These are phyloP conservation scores for Xylariaceae sp. DNA, from an alignment of 2,329 filamentous ascomycete genomes.

Conservation along the genomic window DNA sequence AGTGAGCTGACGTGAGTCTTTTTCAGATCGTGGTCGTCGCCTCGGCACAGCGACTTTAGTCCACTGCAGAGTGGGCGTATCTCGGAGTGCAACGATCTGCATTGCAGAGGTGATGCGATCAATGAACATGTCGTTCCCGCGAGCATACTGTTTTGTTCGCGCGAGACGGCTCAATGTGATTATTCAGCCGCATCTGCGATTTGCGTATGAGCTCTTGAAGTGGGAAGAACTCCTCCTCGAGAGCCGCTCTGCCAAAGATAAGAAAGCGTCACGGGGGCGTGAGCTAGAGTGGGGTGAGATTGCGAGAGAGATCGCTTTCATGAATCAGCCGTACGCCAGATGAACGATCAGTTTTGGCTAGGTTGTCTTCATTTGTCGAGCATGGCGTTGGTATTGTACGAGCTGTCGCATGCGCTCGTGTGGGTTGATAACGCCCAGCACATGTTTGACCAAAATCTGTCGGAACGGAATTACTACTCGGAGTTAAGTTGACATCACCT, in stretches of 20 bases:
- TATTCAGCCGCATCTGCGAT: conserved; percentile 92
- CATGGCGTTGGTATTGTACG: background rate
- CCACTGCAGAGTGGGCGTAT: conserved; percentile 94
- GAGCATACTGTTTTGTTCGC: conserved; percentile 94
- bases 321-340: conserved; percentile 91
- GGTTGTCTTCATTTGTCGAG: background rate
- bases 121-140: conserved; percentile 76
- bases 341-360: conserved; percentile 33
- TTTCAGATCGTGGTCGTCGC: conserved; percentile 69
- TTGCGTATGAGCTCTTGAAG: conserved; percentile 91
- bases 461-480: no score
- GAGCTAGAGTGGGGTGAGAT: conserved; percentile 92
- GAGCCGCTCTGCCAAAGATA: conserved; percentile 46
- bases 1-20: conserved; percentile 9
- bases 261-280: conserved; percentile 51
- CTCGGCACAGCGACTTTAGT: conserved; percentile 85
- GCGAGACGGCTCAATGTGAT: conserved; percentile 94
- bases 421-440: background rate
- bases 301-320: conserved; percentile 83
- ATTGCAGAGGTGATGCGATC: conserved; percentile 97
- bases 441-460: no score
- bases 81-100: conserved; percentile 92
- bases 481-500: no score
- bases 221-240: conserved; percentile 80
- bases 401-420: background rate